Percentiles rank a stretch among this genome's conserved stretches.
Conservation (phyloP, 73 alveolate species). For the Tetrahymena elliotti region DNA sequence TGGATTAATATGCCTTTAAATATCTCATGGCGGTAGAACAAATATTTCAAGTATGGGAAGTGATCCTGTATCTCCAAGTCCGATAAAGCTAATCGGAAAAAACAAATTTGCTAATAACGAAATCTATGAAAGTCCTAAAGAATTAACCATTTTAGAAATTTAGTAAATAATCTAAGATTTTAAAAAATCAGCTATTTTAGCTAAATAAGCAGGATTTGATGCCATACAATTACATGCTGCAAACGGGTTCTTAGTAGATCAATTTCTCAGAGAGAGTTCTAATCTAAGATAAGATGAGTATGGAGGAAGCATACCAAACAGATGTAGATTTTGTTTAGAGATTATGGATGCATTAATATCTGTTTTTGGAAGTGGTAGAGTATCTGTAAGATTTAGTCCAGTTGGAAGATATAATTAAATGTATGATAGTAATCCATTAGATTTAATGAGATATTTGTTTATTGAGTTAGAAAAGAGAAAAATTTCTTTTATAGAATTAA, state of each 20-base stretch:
- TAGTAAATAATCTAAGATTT: slow-evolving; percentile 45
- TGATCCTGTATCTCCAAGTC: background rate
- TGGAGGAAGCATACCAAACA: slow-evolving; percentile 70
- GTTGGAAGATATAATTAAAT: background rate
- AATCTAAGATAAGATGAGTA: slow-evolving; percentile 68
- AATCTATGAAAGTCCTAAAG: background rate
- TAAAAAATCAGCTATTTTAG: slow-evolving; percentile 48
- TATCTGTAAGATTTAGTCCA: background rate
- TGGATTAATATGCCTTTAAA: background rate
- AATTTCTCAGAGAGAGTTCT: slow-evolving; percentile 45
- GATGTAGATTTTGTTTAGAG: slow-evolving; percentile 53
- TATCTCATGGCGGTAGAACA: background rate
- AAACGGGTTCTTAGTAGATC: slow-evolving; percentile 50
- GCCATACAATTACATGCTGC: slow-evolving; percentile 69
- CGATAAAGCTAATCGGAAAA: background rate
- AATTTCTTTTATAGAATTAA: background rate
- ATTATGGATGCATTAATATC: slow-evolving; percentile 28
- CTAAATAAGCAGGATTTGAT: slow-evolving; percentile 74
- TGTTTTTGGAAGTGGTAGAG: slow-evolving; percentile 2
- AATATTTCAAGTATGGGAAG: background rate
- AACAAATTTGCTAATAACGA: background rate
- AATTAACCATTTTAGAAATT: slow-evolving; percentile 18
- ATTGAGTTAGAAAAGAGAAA: background rate
- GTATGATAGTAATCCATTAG: background rate
- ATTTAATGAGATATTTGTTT: background rate